Conservation (phyloP, 306 rosid genomes). For the Cucurbita pepo region DNA sequence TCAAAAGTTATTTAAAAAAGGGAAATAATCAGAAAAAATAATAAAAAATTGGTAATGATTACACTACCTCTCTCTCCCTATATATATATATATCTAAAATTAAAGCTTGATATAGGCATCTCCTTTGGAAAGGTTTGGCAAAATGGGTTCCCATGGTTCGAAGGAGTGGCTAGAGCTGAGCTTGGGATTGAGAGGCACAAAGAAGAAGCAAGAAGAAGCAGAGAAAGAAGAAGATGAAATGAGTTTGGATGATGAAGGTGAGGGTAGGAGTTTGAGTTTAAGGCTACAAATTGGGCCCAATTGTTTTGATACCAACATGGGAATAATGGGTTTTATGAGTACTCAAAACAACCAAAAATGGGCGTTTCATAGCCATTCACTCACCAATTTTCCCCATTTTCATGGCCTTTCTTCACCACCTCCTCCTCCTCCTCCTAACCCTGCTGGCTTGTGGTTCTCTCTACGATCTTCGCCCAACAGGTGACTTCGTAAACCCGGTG, state of each 20-base stretch:
- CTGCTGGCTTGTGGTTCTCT: constrained; percentile 57
- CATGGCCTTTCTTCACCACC: background rate
- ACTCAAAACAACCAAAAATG: background rate
- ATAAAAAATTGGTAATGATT: too few species aligned
- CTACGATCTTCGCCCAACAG: constrained; percentile 39
- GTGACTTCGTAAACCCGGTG: constrained; percentile 2
- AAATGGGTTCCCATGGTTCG: background rate
- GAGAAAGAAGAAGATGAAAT: background rate
- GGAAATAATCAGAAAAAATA: too few species aligned
- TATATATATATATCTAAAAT: too few species aligned
- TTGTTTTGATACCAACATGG: background rate
- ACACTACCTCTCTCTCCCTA: too few species aligned
- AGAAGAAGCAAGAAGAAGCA: too few species aligned
- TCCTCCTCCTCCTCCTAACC: constrained; percentile 10
- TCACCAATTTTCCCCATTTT: background rate
- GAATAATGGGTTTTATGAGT: background rate
- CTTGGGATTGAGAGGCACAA: background rate
- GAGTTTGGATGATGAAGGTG: background rate
- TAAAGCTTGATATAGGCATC: too few species aligned
- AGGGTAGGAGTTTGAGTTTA: background rate
- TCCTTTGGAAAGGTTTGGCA: background rate
- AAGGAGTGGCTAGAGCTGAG: background rate
- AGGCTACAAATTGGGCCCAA: background rate
- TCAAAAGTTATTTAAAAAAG: too few species aligned
- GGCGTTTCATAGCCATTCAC: background rate